Conservation (phyloP, 73 alveolate genomes). For the Stentor roeselii region DNA sequence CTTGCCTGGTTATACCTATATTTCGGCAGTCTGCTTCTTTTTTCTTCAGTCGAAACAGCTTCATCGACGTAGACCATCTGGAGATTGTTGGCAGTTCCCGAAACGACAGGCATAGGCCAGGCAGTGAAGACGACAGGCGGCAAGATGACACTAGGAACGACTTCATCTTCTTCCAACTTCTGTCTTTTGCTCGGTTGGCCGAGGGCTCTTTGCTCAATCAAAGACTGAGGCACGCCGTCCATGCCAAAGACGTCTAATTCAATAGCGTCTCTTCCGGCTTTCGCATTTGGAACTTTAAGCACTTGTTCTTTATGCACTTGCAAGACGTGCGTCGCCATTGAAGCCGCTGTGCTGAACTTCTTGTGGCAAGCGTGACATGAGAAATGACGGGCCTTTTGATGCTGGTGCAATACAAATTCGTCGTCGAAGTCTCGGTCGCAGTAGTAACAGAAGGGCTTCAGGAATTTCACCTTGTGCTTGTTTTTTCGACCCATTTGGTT, state of each 20-base stretch:
- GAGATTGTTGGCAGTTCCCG: neutral
- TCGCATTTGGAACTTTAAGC: constrained; percentile 97
- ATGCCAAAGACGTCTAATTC: constrained; percentile 97
- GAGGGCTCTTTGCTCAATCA: constrained; percentile 84
- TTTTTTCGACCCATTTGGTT: constrained; percentile 98
- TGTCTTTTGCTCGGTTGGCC: constrained; percentile 60
- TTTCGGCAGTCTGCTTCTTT: constrained; percentile 25
- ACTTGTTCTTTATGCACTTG: constrained; percentile 80
- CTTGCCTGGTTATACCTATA: constrained; percentile 15
- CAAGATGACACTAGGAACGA: neutral
- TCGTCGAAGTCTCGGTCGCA: constrained; percentile 97
- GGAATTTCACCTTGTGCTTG: constrained; percentile 75
- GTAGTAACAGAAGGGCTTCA: constrained; percentile 98
- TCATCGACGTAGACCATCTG: constrained; percentile 22
- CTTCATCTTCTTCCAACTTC: constrained; percentile 38
- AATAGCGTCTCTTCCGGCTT: constrained; percentile 95
- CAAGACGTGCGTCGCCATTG: constrained; percentile 51
- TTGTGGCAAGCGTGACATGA: constrained; percentile 88
- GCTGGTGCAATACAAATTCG: constrained; percentile 92
- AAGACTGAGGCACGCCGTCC: constrained; percentile 98
- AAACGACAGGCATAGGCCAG: constrained; percentile 16
- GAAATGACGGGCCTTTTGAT: constrained; percentile 98
- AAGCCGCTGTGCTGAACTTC: constrained; percentile 96
- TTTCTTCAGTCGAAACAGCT: constrained; percentile 23
- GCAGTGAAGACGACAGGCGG: constrained; percentile 8